These are phyloP conservation scores for Picochlorum sp. DNA, from an alignment of 139 green algal genomes.

Conservation along the genomic window DNA sequence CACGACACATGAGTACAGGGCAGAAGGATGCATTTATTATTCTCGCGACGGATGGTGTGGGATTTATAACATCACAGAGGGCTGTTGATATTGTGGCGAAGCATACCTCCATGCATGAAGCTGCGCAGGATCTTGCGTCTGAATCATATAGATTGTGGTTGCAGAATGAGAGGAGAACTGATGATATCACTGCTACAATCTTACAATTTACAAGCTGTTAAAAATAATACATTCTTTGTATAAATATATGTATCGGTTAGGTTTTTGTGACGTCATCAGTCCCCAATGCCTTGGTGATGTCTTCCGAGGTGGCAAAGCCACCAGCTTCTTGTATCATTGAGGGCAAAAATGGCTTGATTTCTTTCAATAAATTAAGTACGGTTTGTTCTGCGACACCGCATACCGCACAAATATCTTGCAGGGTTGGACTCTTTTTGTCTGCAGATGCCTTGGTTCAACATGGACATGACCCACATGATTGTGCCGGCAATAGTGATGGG, in stretches of 20 bases:
- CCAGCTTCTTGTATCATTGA: constrained; percentile 17
- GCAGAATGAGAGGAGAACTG: constrained; percentile 80
- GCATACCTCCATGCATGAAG: constrained; percentile 60
- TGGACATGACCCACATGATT: constrained; percentile 58
- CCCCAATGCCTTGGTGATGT: constrained; percentile 14
- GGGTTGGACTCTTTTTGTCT: constrained; percentile 3
- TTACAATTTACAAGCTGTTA: constrained; percentile 38
- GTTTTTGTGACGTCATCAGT: neutral
- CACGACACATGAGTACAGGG: constrained; percentile 49
- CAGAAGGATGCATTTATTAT: constrained; percentile 66
- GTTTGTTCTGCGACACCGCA: constrained; percentile 49
- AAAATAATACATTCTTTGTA: too few species aligned
- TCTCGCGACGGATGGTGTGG: constrained; percentile 87
- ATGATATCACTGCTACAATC: constrained; percentile 90
- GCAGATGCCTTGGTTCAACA: constrained; percentile 28
- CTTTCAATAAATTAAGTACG: constrained; percentile 43
- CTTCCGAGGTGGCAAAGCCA: constrained; percentile 12
- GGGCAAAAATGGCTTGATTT: constrained; percentile 27
- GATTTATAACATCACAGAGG: constrained; percentile 85
- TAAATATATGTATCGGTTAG: too few species aligned
- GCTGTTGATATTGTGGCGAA: constrained; percentile 79
- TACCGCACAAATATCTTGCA: constrained; percentile 31
- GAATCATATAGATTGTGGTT: constrained; percentile 84
- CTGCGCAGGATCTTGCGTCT: constrained; percentile 58
- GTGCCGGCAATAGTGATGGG: constrained; percentile 60